Evolutionary conservation across 2,329 filamentous ascomycete genomes (phyloP).

Genomic region (Ascochyta koolunga): DNA sequence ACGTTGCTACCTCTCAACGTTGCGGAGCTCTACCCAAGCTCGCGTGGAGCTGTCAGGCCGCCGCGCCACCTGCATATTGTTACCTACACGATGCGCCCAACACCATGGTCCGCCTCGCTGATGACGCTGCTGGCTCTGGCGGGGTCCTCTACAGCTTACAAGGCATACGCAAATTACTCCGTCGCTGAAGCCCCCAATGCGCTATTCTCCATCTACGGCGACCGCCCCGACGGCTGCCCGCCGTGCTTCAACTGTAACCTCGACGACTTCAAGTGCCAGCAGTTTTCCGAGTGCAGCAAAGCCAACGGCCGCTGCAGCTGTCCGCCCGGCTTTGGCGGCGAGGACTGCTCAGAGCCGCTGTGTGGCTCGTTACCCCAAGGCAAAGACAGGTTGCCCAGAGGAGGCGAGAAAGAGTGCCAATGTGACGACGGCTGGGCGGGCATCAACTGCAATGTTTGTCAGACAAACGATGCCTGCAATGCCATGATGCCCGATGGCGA

Average conservation of each 20-base stretch:
- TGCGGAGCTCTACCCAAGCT: constrained; percentile 9
- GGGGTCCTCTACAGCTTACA: constrained; percentile 33
- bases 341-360: constrained; percentile 88
- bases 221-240: constrained; percentile 77
- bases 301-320: constrained; percentile 93
- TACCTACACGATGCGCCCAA: constrained; percentile 41
- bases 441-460: constrained; percentile 96
- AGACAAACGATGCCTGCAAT: constrained; percentile 80
- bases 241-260: constrained; percentile 98
- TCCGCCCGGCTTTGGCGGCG: constrained; percentile 88
- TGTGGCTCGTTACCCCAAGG: constrained; percentile 89
- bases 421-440: constrained; percentile 95
- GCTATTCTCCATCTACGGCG: constrained; percentile 73
- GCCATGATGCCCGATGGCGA: constrained; percentile 82
- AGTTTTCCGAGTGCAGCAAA: constrained; percentile 87
- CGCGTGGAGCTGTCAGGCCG: constrained; percentile 29
- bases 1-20: neutral
- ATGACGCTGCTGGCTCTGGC: constrained; percentile 34
- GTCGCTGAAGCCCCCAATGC: constrained; percentile 53
- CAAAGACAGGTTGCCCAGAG: constrained; percentile 73
- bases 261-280: constrained; percentile 86
- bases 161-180: constrained; percentile 55
- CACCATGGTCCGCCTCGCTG: constrained; percentile 40
- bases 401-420: constrained; percentile 70
- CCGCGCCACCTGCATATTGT: constrained; percentile 23